Conservation (phyloP, 1,284 basidiomycete genomes). For the Puccinia triticina region DNA sequence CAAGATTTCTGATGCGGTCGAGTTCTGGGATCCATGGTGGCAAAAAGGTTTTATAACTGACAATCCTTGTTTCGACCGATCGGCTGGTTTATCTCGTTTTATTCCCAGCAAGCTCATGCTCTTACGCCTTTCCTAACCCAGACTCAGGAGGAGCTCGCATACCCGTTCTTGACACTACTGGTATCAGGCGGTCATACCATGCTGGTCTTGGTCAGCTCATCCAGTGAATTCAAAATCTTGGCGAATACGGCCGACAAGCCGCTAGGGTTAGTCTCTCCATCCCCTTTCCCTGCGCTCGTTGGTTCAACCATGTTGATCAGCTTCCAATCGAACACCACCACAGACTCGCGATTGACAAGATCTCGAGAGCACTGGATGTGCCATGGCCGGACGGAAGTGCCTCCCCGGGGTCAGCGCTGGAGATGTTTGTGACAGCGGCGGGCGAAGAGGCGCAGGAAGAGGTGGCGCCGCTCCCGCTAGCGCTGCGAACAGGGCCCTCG, state of each 20-base stretch:
- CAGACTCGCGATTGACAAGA: constrained; percentile 40
- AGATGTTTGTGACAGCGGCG: constrained; percentile 2
- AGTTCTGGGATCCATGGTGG: background rate
- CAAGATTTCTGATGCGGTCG: background rate
- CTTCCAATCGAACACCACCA: background rate
- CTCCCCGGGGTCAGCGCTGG: constrained; percentile 36
- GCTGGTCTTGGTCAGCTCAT: constrained; percentile 72
- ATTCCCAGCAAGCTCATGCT: constrained; percentile 83
- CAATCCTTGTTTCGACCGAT: background rate
- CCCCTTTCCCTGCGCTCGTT: background rate
- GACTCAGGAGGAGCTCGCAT: constrained; percentile 66
- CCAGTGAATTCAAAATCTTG: constrained; percentile 70
- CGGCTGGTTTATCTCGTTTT: background rate
- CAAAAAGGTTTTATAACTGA: background rate
- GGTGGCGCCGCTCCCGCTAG: constrained; percentile 20
- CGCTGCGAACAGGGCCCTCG: constrained; percentile 22
- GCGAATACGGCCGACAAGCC: constrained; percentile 76
- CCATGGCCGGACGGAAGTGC: constrained; percentile 1
- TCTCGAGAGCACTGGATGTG: constrained; percentile 6
- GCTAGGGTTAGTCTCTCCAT: constrained; percentile 65
- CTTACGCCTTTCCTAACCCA: constrained; percentile 77
- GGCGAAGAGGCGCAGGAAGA: background rate
- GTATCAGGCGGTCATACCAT: constrained; percentile 90
- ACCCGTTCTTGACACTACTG: constrained; percentile 83
- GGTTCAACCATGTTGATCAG: background rate